phyloP scores from a whole-genome alignment of 179 eudicot species.

The Silene vulgaris region DNA sequence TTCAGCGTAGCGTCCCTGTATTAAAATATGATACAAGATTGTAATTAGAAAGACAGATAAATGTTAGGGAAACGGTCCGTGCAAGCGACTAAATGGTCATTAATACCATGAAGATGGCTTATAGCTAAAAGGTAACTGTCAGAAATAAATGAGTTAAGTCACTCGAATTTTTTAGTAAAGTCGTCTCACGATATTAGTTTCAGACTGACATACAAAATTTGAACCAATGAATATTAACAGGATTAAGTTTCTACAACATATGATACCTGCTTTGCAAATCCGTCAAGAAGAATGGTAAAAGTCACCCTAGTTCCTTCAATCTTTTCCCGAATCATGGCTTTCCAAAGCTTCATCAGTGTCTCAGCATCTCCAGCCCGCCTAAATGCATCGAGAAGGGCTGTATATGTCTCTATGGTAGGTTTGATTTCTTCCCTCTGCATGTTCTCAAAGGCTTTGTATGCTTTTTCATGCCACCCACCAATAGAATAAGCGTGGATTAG shows the following conservation, averaged over 20 bases:
- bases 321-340: constrained; percentile 67
- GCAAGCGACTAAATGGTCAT: too few relatives aligned
- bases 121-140: too few relatives aligned
- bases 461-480: constrained; percentile 85
- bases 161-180: too few relatives aligned
- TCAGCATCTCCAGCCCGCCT: constrained; percentile 85
- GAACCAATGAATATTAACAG: not conserved
- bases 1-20: constrained; percentile 63
- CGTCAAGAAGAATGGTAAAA: constrained; percentile 78
- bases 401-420: constrained; percentile 83
- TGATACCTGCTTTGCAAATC: constrained; percentile 63
- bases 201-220: too few relatives aligned
- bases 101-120: too few relatives aligned
- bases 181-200: too few relatives aligned
- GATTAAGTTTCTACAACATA: not conserved
- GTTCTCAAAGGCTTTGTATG: constrained; percentile 59
- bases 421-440: constrained; percentile 70
- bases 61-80: too few relatives aligned
- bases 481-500: constrained; percentile 82
- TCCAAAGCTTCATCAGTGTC: constrained; percentile 76
- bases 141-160: too few relatives aligned
- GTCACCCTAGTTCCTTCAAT: constrained; percentile 76
- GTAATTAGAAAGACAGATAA: not conserved
- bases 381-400: constrained; percentile 79
- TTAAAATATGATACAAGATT: too few relatives aligned